Evolutionary conservation across 208 protist genomes (phyloP).

Genomic region (Leishmania amazonensis): DNA sequence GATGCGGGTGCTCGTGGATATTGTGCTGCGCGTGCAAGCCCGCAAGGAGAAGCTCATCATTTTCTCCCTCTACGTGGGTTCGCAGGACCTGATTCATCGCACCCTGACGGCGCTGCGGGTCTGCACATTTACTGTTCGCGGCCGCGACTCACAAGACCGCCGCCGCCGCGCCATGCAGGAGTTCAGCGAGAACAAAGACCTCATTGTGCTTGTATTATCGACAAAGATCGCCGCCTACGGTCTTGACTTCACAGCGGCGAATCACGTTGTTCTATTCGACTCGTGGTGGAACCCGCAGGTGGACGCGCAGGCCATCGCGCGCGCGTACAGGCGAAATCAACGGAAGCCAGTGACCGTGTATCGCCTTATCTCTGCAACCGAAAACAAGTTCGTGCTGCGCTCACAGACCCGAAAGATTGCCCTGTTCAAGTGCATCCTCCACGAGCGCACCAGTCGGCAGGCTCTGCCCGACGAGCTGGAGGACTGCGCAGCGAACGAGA

Average conservation of each 20-base stretch:
- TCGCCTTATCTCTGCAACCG: conserved; percentile 81
- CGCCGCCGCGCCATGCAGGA: conserved; percentile 54
- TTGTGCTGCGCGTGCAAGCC: conserved; percentile 48
- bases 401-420: conserved; percentile 79
- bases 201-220: conserved; percentile 92
- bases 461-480: conserved; percentile 50
- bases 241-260: conserved; percentile 98
- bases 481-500: conserved; percentile 63
- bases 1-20: conserved; percentile 64
- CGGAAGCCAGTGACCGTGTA: conserved; percentile 96
- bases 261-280: conserved; percentile 99
- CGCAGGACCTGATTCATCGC: conserved; percentile 81
- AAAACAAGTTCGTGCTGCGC: conserved; percentile 58
- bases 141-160: conserved; percentile 65
- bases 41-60: conserved; percentile 80
- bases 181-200: conserved; percentile 57
- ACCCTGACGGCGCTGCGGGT: conserved; percentile 60
- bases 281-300: conserved; percentile 99
- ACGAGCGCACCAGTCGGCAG: conserved; percentile 58
- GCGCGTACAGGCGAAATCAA: conserved; percentile 98
- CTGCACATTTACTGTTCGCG: conserved; percentile 60
- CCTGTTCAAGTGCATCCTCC: conserved; percentile 81
- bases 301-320: conserved; percentile 95
- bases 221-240: conserved; percentile 98
- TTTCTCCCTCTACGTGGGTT: conserved; percentile 87